Conservation (phyloP, 208 protist species). For the Wallacemonas sp. region DNA sequence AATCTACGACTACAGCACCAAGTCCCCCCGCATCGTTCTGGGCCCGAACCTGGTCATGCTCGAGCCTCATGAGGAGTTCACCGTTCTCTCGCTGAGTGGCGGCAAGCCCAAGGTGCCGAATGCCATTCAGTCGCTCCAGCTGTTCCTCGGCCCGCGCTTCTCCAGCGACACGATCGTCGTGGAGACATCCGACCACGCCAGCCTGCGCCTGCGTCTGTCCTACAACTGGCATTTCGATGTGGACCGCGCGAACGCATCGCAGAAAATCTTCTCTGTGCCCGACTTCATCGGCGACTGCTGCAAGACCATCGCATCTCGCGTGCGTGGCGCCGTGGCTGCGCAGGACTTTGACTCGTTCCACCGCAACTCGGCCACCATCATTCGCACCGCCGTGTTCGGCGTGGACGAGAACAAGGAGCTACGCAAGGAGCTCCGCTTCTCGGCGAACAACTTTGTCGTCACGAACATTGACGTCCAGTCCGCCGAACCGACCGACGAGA, state of each 20-base stretch:
- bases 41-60: conserved; percentile 96
- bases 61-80: conserved; percentile 96
- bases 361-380: conserved; percentile 94
- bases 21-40: conserved; percentile 89
- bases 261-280: conserved; percentile 91
- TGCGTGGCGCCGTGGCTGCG: conserved; percentile 94
- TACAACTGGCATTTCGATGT: conserved; percentile 98
- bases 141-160: conserved; percentile 95
- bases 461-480: conserved; percentile 96
- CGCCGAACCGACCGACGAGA: conserved; percentile 93
- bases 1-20: conserved; percentile 95
- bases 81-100: conserved; percentile 92
- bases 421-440: conserved; percentile 68
- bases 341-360: conserved; percentile 97
- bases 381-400: conserved; percentile 95
- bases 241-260: conserved; percentile 38
- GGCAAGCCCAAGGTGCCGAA: conserved; percentile 94
- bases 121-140: conserved; percentile 89
- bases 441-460: conserved; percentile 93
- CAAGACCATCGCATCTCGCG: conserved; percentile 96
- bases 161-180: conserved; percentile 94
- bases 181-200: conserved; percentile 96
- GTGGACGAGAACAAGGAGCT: conserved; percentile 35
- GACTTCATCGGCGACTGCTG: conserved; percentile 98
- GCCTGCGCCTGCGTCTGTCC: conserved; percentile 91